Base-by-base conservation (phyloP, 1,139 yeast genomes). In the Kluyveromyces marxianus region DNA sequence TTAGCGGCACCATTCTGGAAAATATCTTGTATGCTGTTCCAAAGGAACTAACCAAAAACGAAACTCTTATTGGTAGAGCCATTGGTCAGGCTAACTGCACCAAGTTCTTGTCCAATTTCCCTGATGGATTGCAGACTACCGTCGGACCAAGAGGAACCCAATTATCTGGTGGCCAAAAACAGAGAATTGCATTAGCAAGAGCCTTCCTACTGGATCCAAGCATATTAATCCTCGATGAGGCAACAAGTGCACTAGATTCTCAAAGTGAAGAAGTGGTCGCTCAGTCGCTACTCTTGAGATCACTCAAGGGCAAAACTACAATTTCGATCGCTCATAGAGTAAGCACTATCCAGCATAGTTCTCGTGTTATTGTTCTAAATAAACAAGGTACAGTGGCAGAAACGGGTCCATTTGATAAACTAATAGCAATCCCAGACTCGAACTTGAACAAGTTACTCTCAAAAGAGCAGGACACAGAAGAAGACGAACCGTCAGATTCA, bases 251-350 rank as follows among this genome's bases (percentile, higher is more conserved):
- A 0, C 67, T 84, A 45, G 94, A 84, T 60, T 77, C 90, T 5
- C 81, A 80, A 55, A 79, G 83, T 62, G 95, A 85, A 59, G 72
- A 74, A 50, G 70, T 78, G 26, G 79, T 85, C 48, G 84, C 83
- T 44, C 79, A 77, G 49, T 75, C 83, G 0, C 65, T 81, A 49
- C 65, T 75, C 50, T 73, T 77, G 50, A 81, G 92, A 81, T 76
- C 83, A 45, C 68, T 70, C 26, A 79, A 83, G 37, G 86, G 85
- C 31, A 73, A 86, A 68, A 88, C 96, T 0, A 89, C 95, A 1
- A 83, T 89, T 33, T 88, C 95, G 36, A 86, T 90, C 60, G 97
- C 97, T 1, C 97, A 89, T 66, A 74, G 97, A 57, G 75, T 90
- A 45, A 86, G 92, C 21, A 84, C 96, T 7, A 86, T 86, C 48